Evolutionary conservation across 2,329 filamentous ascomycete genomes (phyloP), one percentile per base, ranked within the genome.

Genomic region (Colletotrichum theobromicola): DNA sequence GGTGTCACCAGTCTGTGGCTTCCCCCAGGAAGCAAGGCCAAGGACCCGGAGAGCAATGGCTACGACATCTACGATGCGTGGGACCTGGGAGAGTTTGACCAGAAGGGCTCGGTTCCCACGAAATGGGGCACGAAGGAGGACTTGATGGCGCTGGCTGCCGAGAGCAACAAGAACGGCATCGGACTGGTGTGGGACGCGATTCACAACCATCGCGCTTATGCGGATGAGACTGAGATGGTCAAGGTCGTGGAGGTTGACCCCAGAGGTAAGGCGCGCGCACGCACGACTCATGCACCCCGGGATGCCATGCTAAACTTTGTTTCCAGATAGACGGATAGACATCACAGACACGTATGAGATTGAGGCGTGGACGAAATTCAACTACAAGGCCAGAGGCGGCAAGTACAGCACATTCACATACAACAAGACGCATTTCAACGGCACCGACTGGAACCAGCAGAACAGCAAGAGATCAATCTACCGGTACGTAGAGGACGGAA

Each of bases 41-140:
- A 75, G 24, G 68, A 72, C 21, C 68, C 68, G 4, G 72, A 72
- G 58, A 75, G 72, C 8, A 75, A 75, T 9, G 72, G 72, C 55
- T 75, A 75, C 57, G 72, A 75, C 46, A 75, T 75, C 28, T 75
- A 75, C 57, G 72, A 75, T 21, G 68, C 68, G 15, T 75, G 72
- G 72, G 72, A 75, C 12, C 42, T 75, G 15, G 72, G 72, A 7
- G 72, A 75, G n/a, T 75, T 75, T 24, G 62, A 75, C 46, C 72
- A 75, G 50, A 75, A 75, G 46, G 72, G 72, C 15, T 67, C 72
- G 12, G 69, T 75, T 3, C 68, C 68, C 16, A 75, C 72, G 10
- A 75, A 75, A 72, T 75, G 72, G 72, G 72, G 72, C n/a, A 75
- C 57, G 26, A 75, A 75, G 34, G 62, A 26, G 10, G 72, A 75